A percentile compares a stretch with the other conserved stretches of the same genome.
Evolutionary conservation across 768 basidiomycete genomes (phyloP).

Genomic region (Phylloporus rhodoxanthus): DNA sequence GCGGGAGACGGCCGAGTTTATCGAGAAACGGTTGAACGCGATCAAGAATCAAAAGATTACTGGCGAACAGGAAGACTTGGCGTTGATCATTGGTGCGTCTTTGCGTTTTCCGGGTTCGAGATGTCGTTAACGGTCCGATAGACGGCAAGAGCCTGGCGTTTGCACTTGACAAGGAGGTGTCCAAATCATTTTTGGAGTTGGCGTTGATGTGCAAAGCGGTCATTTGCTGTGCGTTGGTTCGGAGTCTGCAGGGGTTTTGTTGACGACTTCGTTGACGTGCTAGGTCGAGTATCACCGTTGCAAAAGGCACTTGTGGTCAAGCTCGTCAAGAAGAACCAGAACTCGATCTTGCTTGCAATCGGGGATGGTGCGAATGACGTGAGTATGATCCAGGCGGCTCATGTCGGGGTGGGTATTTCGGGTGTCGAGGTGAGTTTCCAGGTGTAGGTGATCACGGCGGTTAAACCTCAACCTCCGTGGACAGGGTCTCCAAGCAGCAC

Average conservation of each 20-base stretch:
- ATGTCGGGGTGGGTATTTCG: conserved; percentile 96
- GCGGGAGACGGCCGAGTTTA: conserved; percentile 76
- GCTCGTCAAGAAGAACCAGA: conserved; percentile 96
- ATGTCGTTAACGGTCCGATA: conserved; percentile 23
- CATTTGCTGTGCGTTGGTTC: conserved; percentile 72
- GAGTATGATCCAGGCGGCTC: conserved; percentile 98
- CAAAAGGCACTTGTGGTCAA: conserved; percentile 98
- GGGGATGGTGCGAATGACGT: conserved; percentile 99
- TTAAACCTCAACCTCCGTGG: not conserved
- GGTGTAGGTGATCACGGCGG: too few species aligned
- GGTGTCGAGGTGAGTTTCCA: conserved; percentile 73
- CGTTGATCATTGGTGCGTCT: conserved; percentile 78
- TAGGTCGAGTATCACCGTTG: conserved; percentile 93
- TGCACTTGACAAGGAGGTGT: conserved; percentile 89
- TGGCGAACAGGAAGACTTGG: conserved; percentile 92
- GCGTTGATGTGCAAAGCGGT: conserved; percentile 99
- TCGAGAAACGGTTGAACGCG: conserved; percentile 82
- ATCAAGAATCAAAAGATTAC: conserved; percentile 89
- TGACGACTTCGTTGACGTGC: not conserved
- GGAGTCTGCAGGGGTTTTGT: not conserved
- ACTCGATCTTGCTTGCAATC: conserved; percentile 90
- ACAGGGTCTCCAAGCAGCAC: conserved; percentile 94
- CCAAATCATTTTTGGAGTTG: conserved; percentile 86
- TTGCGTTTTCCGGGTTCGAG: not conserved
- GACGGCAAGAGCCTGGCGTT: conserved; percentile 93